Percentiles rank a stretch among this genome's conserved stretches.
phyloP scores from a whole-genome alignment of 306 rosid genomes.

The Cicer cuneatum region DNA sequence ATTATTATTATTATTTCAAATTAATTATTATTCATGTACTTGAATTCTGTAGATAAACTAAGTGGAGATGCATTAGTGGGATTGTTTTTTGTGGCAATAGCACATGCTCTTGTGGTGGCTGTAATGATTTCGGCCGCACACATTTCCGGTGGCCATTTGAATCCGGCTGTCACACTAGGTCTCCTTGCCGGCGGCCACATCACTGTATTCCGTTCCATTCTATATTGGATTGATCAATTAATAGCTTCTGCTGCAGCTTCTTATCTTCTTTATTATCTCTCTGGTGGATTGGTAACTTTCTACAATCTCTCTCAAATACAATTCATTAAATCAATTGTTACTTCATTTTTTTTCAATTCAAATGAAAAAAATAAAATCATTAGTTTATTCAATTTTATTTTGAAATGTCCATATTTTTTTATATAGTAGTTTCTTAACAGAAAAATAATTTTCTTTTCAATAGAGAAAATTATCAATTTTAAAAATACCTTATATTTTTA shows the following conservation, averaged over 20 bases:
- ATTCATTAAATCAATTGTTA: no score
- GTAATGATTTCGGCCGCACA: slow-evolving; percentile 89
- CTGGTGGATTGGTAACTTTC: slow-evolving; percentile 66
- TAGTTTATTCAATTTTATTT: no score
- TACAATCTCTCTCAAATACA: neutral
- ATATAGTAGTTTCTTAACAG: no score
- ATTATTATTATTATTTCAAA: neutral
- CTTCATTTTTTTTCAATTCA: no score
- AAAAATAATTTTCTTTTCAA: no score
- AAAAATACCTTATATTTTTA: no score
- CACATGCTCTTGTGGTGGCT: slow-evolving; percentile 85
- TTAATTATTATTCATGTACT: no score
- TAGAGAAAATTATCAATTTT: no score
- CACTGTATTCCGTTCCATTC: slow-evolving; percentile 68
- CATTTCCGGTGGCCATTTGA: slow-evolving; percentile 92
- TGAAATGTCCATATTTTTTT: no score
- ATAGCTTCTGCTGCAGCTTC: slow-evolving; percentile 68
- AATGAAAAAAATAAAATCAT: no score
- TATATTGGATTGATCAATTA: slow-evolving; percentile 88
- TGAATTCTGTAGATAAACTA: slow-evolving; percentile 79
- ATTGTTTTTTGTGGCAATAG: slow-evolving; percentile 69
- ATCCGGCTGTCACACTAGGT: slow-evolving; percentile 87
- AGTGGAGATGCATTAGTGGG: slow-evolving; percentile 61
- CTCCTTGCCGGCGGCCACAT: slow-evolving; percentile 80
- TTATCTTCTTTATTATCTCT: slow-evolving; percentile 65